Base-by-base conservation (phyloP, 441 rosid genomes). In the Gossypium lobatum region DNA sequence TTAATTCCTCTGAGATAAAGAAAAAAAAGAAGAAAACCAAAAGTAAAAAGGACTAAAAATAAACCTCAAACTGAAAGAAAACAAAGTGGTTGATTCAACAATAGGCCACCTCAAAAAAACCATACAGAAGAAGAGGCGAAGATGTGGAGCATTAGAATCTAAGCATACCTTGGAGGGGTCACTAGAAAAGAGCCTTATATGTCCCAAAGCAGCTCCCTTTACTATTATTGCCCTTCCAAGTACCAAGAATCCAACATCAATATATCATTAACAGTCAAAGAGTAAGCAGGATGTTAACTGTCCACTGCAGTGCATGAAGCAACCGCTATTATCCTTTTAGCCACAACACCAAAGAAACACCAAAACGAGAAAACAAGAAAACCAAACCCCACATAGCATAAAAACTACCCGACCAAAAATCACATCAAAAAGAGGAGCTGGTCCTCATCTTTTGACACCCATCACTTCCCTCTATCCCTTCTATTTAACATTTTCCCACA, bases 361-460 rank as follows among this genome's bases (percentile, higher is more conserved):
- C 23, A 80, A 79, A 64, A 17, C 46, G 52, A 31, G 39, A 54
- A 39, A 77, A 7, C 7, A 17, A 53, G 18, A 53, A 73, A 11
- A 54, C 20, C 34, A 74, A 73, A 45, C 75, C 83, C 85, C 85
- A 78, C 82, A 61, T 25, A 69, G 37, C 81, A 81, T 82, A 82
- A 80, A 80, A 70, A 77, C 78, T 73, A 74, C 80, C 82, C 75
- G 81, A 81, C 86, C 81, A 79, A 69, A 75, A 64, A 82, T 76
- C 83, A 28, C 52, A 76, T 83, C 70, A 80, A 81, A 84, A 83
- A 81, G 82, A 85, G 86, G 89, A 83, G 89, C 75, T 84, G 91
- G 84, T 85, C 75, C 81, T 86, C 88, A 59, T 83, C 84, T 78
- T 75, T 85, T 82, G 86, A 84, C 81, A 82, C 84, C 85, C 81